Percentiles rank a stretch among this genome's conserved stretches.
phyloP scores from a whole-genome alignment of 495 filamentous ascomycete genomes.

The Hypoxylon lienhwacheense region DNA sequence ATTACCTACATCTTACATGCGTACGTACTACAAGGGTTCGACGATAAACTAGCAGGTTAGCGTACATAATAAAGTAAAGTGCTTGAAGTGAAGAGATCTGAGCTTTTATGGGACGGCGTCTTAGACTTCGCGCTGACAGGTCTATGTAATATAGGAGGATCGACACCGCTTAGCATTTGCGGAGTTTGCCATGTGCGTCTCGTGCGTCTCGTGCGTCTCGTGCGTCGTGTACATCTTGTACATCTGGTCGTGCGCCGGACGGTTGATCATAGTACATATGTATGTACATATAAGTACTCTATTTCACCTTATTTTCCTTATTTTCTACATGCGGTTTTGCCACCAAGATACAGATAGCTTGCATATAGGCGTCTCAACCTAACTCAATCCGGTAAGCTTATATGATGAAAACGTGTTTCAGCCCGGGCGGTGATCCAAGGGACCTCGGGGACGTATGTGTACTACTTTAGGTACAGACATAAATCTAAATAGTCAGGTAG shows the following conservation, averaged over 20 bases:
- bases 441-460: conserved; percentile 15
- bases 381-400: conserved; percentile 7
- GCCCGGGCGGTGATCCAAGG: conserved; percentile 9
- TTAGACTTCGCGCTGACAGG: conserved; percentile 7
- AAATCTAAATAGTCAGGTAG: neutral
- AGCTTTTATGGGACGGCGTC: conserved; percentile 3
- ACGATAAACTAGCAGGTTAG: no score
- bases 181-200: conserved; percentile 23
- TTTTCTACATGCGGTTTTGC: conserved; percentile 6
- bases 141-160: conserved; percentile 19
- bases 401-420: conserved; percentile 25
- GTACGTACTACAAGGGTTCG: no score
- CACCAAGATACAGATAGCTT: conserved; percentile 17
- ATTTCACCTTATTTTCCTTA: conserved; percentile 8
- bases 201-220: conserved; percentile 24
- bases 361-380: conserved; percentile 10
- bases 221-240: no score
- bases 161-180: conserved; percentile 25
- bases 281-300: no score
- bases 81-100: no score
- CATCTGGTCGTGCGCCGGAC: no score
- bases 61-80: no score
- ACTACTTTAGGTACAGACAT: conserved; percentile 7
- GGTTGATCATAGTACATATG: no score
- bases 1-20: no score